Evolutionary conservation across 768 basidiomycete genomes (phyloP), one percentile per base, ranked within the genome.

Genomic region (Thelephora aurantiotincta): DNA sequence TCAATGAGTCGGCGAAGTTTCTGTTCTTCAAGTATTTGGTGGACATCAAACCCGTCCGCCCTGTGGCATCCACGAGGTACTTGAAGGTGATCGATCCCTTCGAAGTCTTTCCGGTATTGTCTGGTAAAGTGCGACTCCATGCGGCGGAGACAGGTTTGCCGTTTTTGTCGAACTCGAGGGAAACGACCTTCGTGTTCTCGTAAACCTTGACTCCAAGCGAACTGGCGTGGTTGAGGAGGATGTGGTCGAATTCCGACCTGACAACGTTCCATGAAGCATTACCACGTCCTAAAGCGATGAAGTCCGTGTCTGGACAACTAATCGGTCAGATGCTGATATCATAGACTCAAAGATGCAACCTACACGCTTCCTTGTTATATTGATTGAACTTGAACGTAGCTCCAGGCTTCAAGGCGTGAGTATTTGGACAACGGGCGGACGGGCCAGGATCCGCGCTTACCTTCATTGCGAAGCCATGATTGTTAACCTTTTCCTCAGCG

Each of bases 31-130:
- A 62, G 56, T 85, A 84, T 42, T 59, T 62, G 11, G 74, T 76
- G 5, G 81, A 83, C 62, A 88, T 66, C 45, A 88, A 54, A 0
- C 84, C 84, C 1, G 73, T 66, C n/a, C 84, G 74, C 35, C 84
- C 84, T 12, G 78, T 77, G 6, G 83, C 84, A 57, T 88, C 84
- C 18, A 87, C 71, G 20, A 88, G 59, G 54, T 79, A 76, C 41
- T 75, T 73, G 49, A 86, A 88, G 1, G 67, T 66, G 14, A 79
- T 82, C 22, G 68, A 68, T 9, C 78, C 74, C 7, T 65, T 66
- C 33, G 67, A 53, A n/a, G 56, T 49, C 26, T 54, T 50, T 18
- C 52, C 48, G 33, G 57, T 49, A 43, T 55, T 46, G 1, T 13
- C 9, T 67, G 65, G 4, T 70, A 67, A 16, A 67, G 68, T 11